These are phyloP conservation scores for Panus rudis DNA, from an alignment of 768 basidiomycete genomes.

Conservation along the genomic window DNA sequence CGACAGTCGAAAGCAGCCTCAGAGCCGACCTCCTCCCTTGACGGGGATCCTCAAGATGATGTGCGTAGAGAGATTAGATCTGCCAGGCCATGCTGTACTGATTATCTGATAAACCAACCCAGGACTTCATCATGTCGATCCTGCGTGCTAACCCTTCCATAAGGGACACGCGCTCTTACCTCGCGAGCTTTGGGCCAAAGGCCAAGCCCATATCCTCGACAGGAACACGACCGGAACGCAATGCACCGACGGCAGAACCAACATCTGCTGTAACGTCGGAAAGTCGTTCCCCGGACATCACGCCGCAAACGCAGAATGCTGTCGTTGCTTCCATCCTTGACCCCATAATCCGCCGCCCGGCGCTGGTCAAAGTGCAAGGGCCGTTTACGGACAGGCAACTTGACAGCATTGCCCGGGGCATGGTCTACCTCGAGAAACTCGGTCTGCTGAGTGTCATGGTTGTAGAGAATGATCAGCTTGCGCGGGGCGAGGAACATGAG, in stretches of 20 bases:
- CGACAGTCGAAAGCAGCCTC: too few relatives aligned
- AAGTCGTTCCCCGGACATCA: constrained; percentile 23
- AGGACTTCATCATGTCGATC: constrained; percentile 97
- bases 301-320: constrained; percentile 38
- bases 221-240: too few relatives aligned
- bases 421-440: constrained; percentile 93
- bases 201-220: constrained; percentile 22
- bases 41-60: constrained; percentile 23
- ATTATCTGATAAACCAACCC: constrained; percentile 2
- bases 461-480: constrained; percentile 79
- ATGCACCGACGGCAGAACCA: constrained; percentile 21
- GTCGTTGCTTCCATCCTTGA: constrained; percentile 74
- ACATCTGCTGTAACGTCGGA: constrained; percentile 13
- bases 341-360: constrained; percentile 78
- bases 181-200: constrained; percentile 72
- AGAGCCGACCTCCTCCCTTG: too few relatives aligned
- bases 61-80: constrained; percentile 9
- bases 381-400: constrained; percentile 92
- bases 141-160: constrained; percentile 87
- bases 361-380: constrained; percentile 94
- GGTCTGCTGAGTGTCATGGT: constrained; percentile 95
- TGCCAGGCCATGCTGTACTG: background rate
- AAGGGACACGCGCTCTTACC: constrained; percentile 85
- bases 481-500: constrained; percentile 62
- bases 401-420: constrained; percentile 86